A percentile compares a stretch with the other conserved stretches of the same genome.
Evolutionary conservation across 2,329 filamentous ascomycete species (phyloP).

Genomic region (Epichloe festucae): DNA sequence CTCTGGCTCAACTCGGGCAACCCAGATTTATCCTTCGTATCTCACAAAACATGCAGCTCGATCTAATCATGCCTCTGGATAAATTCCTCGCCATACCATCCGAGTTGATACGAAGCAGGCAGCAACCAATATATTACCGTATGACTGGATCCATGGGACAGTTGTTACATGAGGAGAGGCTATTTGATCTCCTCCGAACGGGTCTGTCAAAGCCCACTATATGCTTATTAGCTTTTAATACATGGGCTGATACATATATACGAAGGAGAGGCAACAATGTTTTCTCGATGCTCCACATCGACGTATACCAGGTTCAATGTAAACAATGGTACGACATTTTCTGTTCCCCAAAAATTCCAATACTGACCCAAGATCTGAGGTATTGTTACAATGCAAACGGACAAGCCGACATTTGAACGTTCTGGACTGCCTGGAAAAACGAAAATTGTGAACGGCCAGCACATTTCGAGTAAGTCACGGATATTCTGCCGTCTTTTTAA

Average conservation of each 20-base stretch:
- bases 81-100: constrained; percentile 40
- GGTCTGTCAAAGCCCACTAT: constrained; percentile 31
- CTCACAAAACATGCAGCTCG: constrained; percentile 31
- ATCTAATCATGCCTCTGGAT: constrained; percentile 60
- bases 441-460: constrained; percentile 26
- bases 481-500: neutral
- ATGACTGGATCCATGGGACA: constrained; percentile 62
- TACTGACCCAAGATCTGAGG: constrained; percentile 30
- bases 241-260: neutral
- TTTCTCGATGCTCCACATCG: constrained; percentile 62
- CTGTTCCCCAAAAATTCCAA: neutral
- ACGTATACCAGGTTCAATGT: constrained; percentile 63
- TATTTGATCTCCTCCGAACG: constrained; percentile 72
- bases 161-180: constrained; percentile 62
- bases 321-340: constrained; percentile 41
- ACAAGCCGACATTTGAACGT: constrained; percentile 70
- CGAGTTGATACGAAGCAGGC: constrained; percentile 30
- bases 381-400: constrained; percentile 60
- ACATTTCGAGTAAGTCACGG: neutral
- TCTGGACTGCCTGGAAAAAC: constrained; percentile 67
- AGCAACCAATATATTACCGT: constrained; percentile 43
- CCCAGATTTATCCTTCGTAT: neutral
- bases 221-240: neutral
- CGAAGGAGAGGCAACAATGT: constrained; percentile 65
- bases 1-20: neutral